phyloP scores from a whole-genome alignment of 2,329 filamentous ascomycete species.

The Ophiocordyceps sinensis region DNA sequence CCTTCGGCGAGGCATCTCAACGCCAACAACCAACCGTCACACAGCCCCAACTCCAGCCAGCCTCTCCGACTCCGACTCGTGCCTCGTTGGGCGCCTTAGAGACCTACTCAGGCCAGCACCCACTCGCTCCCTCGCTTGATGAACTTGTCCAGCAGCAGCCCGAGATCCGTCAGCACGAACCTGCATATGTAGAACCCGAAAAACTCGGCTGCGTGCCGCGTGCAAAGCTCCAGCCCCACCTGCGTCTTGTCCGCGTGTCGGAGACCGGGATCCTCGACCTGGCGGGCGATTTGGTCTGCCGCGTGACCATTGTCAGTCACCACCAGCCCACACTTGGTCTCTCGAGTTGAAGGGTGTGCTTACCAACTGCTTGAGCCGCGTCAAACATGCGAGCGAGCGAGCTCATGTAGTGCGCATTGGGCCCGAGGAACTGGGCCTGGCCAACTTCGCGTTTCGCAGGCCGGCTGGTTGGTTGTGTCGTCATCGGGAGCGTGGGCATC shows the following conservation, averaged over 20 bases:
- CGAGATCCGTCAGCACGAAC: conserved; percentile 79
- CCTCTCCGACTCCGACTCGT: not conserved
- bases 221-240: conserved; percentile 85
- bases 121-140: conserved; percentile 94
- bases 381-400: conserved; percentile 84
- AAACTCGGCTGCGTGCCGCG: conserved; percentile 88
- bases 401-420: conserved; percentile 82
- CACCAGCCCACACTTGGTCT: not conserved
- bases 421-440: conserved; percentile 61
- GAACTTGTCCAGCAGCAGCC: conserved; percentile 83
- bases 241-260: conserved; percentile 87
- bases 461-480: conserved; percentile 45
- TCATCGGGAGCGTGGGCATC: conserved; percentile 68
- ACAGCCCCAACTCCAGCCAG: no score
- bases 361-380: conserved; percentile 83
- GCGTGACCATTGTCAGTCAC: not conserved
- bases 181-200: conserved; percentile 95
- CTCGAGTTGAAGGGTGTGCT: conserved; percentile 16
- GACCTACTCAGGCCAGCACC: conserved; percentile 34
- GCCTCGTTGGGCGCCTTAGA: not conserved
- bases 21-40: not conserved
- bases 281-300: conserved; percentile 83
- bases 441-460: conserved; percentile 58
- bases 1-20: no score
- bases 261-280: conserved; percentile 88